These are phyloP conservation scores for Chaetomium sp. DNA, from an alignment of 2,329 filamentous ascomycete genomes.

Conservation along the genomic window DNA sequence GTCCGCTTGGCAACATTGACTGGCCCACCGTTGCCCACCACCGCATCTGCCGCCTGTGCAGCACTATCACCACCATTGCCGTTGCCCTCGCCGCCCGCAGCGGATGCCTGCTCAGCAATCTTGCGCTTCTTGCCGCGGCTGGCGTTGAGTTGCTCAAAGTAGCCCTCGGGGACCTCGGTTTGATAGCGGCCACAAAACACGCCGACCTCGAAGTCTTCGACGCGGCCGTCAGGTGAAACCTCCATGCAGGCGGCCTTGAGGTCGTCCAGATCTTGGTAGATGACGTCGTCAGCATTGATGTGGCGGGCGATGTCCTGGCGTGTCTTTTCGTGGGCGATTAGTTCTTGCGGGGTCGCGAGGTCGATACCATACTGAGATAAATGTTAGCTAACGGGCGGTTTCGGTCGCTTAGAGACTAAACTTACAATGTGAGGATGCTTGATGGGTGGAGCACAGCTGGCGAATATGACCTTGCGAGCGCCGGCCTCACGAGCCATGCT, in stretches of 20 bases:
- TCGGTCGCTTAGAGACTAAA: background rate
- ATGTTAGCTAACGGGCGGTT: background rate
- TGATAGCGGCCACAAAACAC: constrained; percentile 87
- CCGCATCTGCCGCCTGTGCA: background rate
- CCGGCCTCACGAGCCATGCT: constrained; percentile 81
- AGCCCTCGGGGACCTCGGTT: constrained; percentile 70
- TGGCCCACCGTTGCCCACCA: constrained; percentile 34
- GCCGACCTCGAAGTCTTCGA: constrained; percentile 74
- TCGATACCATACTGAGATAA: constrained; percentile 40
- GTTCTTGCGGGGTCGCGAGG: constrained; percentile 37
- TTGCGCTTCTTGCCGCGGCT: constrained; percentile 65
- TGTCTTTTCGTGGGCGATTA: constrained; percentile 37
- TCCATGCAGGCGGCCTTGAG: constrained; percentile 74
- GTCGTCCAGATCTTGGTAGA: constrained; percentile 57
- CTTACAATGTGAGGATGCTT: constrained; percentile 82
- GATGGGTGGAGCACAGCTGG: constrained; percentile 74
- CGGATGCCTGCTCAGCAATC: constrained; percentile 13
- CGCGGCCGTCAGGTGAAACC: constrained; percentile 51
- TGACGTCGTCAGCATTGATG: constrained; percentile 49
- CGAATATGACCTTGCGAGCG: constrained; percentile 76
- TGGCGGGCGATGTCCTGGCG: constrained; percentile 36
- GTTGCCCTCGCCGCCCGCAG: constrained; percentile 18
- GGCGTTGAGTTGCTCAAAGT: constrained; percentile 74
- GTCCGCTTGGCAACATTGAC: constrained; percentile 44
- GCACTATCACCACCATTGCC: constrained; percentile 14